phyloP scores from a whole-genome alignment of 2,329 filamentous ascomycete genomes.

The Ampelomyces quisqualis region DNA sequence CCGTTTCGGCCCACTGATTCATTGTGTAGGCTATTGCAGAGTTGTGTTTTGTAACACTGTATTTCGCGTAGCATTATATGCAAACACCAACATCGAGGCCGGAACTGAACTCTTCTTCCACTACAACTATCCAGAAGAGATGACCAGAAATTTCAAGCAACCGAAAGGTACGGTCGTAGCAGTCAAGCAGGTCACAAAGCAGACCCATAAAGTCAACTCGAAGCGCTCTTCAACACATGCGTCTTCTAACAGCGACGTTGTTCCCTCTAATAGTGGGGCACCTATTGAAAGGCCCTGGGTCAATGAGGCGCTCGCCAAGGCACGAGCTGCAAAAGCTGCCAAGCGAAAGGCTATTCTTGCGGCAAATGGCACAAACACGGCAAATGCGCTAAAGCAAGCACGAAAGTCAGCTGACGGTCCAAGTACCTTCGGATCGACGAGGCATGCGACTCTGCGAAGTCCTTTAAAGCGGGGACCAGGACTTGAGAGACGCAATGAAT shows the following conservation, averaged over 20 bases:
- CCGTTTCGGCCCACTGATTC: neutral
- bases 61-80: conserved; percentile 71
- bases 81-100: conserved; percentile 63
- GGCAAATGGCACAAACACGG: too few species aligned
- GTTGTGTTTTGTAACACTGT: conserved; percentile 74
- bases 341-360: conserved; percentile 12
- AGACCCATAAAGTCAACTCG: conserved; percentile 9
- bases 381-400: conserved; percentile 9
- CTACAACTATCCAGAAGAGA: conserved; percentile 57
- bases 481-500: neutral
- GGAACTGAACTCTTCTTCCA: conserved; percentile 82
- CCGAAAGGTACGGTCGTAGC: conserved; percentile 16
- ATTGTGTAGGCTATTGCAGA: conserved; percentile 53
- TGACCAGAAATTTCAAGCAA: conserved; percentile 26
- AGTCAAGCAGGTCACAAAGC: conserved; percentile 10
- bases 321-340: conserved; percentile 16
- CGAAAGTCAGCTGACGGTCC: conserved; percentile 9
- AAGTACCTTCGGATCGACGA: neutral
- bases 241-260: neutral
- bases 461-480: neutral
- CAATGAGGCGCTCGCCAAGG: conserved; percentile 9
- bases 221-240: neutral
- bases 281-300: neutral
- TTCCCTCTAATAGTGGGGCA: neutral
- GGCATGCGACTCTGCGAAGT: neutral